Base-by-base conservation (phyloP, 2,329 filamentous ascomycete genomes). In the Didymella pinodella region DNA sequence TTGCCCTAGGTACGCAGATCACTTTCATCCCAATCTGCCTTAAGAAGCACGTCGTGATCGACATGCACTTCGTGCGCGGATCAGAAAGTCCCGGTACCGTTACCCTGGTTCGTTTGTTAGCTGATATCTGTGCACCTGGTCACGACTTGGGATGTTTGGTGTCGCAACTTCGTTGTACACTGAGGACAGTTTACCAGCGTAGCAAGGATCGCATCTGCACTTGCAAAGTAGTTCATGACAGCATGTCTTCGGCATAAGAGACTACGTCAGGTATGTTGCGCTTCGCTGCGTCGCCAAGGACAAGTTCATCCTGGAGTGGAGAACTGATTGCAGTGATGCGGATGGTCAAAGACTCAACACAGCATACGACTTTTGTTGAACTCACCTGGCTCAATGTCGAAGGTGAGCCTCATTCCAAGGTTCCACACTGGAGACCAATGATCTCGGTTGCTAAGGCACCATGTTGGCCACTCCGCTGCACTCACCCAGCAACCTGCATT, bases 31-130 rank as follows among this genome's bases (percentile, higher is more conserved):
- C 31, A 51, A 31, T 25, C 47, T 54, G 36, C 46, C 29, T 48
- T 18, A n/a, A 29, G 11, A 31, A 44, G 57, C 25, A 55, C 28
- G 38, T 46, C 32, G 12, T 32, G 51, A 59, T 59, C 57, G 47
- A 55, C 50, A 47, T 32, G 41, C 47, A 36, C 29, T 34, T 51
- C 47, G 47, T 44, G 31, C 57, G 52, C 52, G 57, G 57, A 51
- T 32, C 46, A 44, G 36, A 49, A 26, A n/a, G 44, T 28, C 29
- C 25, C 31, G 11, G 20, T 18, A 36, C 11, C 49, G 45, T 54
- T 54, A 50, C 54, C 45, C 14, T 38, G 40, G 32, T 12, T 14
- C 3, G 10, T 44, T n/a, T 31, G 6, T 45, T 8, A 34, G 11
- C 12, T 7, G 26, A 26, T 14, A 7, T 41, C 22, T 40, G 28